phyloP scores from a whole-genome alignment of 2,329 filamentous ascomycete species.

The Pseudohalonectria lignicola region DNA sequence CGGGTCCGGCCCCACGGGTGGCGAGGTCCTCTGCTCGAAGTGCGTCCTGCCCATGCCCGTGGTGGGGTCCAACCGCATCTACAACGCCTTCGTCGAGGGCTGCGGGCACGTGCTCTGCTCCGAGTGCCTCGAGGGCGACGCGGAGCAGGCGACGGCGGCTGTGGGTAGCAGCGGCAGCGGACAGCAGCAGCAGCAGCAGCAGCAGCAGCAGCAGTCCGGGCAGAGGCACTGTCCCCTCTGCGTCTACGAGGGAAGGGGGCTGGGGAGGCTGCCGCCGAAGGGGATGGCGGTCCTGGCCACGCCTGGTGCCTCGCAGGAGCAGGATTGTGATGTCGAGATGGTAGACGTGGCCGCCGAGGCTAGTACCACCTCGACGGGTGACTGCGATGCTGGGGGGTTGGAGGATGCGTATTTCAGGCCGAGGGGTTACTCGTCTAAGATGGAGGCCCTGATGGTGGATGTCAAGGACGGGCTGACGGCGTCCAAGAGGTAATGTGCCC shows the following conservation, averaged over 20 bases:
- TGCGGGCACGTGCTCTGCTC: conserved; percentile 20
- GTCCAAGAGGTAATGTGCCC: conserved; percentile 14
- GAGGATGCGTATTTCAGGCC: conserved; percentile 15
- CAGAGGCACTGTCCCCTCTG: too few species aligned
- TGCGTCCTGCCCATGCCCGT: conserved; percentile 23
- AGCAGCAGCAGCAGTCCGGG: conserved; percentile 2
- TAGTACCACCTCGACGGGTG: too few species aligned
- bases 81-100: conserved; percentile 10
- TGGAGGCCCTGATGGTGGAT: conserved; percentile 18
- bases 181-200: background rate
- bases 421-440: conserved; percentile 20
- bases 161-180: too few species aligned
- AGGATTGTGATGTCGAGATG: too few species aligned
- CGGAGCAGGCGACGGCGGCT: background rate
- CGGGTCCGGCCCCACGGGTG: conserved; percentile 10
- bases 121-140: conserved; percentile 15
- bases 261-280: too few species aligned
- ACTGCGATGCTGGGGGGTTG: too few species aligned
- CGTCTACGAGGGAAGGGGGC: too few species aligned
- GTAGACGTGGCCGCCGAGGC: too few species aligned
- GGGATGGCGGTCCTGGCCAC: too few species aligned
- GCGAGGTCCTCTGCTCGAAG: conserved; percentile 15
- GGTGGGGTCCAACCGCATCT: conserved; percentile 10
- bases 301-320: too few species aligned
- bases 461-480: conserved; percentile 13